Conservation (phyloP, 495 filamentous ascomycete species). For the Rhypophila decipiens region DNA sequence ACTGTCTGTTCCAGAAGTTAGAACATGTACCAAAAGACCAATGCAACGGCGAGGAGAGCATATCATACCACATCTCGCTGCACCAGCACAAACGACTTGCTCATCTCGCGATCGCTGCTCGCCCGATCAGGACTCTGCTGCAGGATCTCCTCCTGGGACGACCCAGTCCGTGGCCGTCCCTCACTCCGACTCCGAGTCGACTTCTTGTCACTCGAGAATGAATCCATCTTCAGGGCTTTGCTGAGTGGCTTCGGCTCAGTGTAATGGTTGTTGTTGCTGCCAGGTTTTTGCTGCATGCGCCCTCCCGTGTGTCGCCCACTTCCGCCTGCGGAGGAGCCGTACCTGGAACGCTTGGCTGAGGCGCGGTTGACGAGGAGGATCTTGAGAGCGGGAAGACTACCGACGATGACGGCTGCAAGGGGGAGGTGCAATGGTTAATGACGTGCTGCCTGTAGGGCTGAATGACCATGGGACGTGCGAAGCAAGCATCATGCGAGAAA, state of each 20-base stretch:
- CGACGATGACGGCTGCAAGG: constrained; percentile 38
- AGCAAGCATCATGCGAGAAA: background rate
- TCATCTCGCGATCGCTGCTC: background rate
- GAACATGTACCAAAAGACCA: constrained; percentile 1
- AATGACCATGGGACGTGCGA: constrained; percentile 2
- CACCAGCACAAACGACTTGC: constrained; percentile 17
- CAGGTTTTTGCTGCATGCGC: constrained; percentile 9
- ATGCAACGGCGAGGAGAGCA: background rate
- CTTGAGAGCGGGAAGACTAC: constrained; percentile 44
- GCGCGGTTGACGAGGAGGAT: constrained; percentile 47
- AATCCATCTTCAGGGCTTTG: constrained; percentile 14
- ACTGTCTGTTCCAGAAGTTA: constrained; percentile 9
- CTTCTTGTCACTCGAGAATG: constrained; percentile 17
- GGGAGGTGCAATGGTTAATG: background rate
- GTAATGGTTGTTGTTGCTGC: constrained; percentile 7
- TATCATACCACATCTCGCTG: constrained; percentile 23
- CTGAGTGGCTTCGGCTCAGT: constrained; percentile 1
- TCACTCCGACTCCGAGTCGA: constrained; percentile 7
- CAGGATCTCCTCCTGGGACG: constrained; percentile 22
- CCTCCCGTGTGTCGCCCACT: background rate
- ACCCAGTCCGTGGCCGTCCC: constrained; percentile 5
- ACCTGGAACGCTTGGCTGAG: constrained; percentile 50
- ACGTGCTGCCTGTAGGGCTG: too few relatives aligned
- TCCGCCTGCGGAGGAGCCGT: constrained; percentile 28
- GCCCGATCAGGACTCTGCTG: background rate